A percentile compares a stretch with the other conserved stretches of the same genome.
Conservation (phyloP, 345 rosid genomes). For the Eucalyptus curtisii region DNA sequence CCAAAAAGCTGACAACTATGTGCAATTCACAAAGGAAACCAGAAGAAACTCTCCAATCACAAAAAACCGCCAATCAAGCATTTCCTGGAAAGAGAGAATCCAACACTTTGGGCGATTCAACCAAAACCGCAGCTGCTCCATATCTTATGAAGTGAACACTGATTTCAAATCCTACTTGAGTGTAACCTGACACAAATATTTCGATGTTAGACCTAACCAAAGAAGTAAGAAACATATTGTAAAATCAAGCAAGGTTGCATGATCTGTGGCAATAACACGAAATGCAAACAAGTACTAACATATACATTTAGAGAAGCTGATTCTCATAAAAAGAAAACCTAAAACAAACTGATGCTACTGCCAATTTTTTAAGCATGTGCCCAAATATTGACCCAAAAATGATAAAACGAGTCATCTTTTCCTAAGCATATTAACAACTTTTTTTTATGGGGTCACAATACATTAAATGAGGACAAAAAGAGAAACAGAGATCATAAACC, state of each 20-base stretch:
- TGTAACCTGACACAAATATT: constrained; percentile 29
- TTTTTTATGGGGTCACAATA: neutral
- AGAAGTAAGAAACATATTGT: neutral
- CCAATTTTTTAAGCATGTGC: neutral
- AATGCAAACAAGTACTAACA: neutral
- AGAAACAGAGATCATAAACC: neutral
- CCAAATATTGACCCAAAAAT: neutral
- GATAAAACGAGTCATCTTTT: neutral
- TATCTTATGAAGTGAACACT: constrained; percentile 30
- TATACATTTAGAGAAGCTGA: neutral
- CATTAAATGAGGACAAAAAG: neutral
- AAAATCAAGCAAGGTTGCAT: neutral
- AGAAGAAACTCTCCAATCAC: constrained; percentile 52
- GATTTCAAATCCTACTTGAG: constrained; percentile 32
- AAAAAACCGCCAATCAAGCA: constrained; percentile 83
- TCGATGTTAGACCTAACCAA: neutral
- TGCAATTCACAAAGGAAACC: constrained; percentile 86
- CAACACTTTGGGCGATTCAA: constrained; percentile 51
- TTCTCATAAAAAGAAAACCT: neutral
- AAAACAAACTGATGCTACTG: neutral
- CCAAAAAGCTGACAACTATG: constrained; percentile 40
- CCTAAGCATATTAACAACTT: neutral
- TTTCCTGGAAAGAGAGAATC: constrained; percentile 66
- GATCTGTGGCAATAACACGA: neutral
- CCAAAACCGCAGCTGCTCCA: constrained; percentile 56